Evolutionary conservation across 306 rosid genomes (phyloP), one percentile per base, ranked within the genome.

Genomic region (Datisca glomerata): DNA sequence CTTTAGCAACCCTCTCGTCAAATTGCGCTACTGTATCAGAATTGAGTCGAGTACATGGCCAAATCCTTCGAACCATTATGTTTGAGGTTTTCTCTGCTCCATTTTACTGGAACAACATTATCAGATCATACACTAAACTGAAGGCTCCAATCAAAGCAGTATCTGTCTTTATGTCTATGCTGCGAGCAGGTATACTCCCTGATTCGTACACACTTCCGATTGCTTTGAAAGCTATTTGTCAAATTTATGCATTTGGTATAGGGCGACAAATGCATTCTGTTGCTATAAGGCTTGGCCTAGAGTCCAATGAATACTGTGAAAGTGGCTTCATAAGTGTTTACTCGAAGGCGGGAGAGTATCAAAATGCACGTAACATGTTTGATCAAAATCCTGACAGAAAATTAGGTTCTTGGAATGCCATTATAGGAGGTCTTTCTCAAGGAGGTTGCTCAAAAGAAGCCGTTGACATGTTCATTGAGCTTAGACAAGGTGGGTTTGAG

Each of bases 351-450:
- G 89, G 94, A 2, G 79, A 78, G 37, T 64, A 78, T 39, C 61
- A 23, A 2, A 51, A 64, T 61, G 87, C 94, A 12, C 63, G 56
- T 10, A 71, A 60, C 43, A 4, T 82, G 71, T 78, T 82, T n/a
- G 85, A 72, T 2, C 70, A 72, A 74, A 82, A 74, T 47, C 65
- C 66, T 55, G 66, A 71, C 3, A 64, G 79, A 31, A 78, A 71
- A 71, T 51, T 78, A 45, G 87, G 89, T 38, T 82, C 94, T 64
- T 78, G 94, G 89, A 82, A 82, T 59, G 68, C 85, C 21, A 18
- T 78, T 25, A 78, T 82, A 2, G 69, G 64, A 8, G 89, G 89
- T 1, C 54, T 78, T 48, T 71, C 89, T 8, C 87, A 29, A 29
- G 35, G 35, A 0, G 93, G 87, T 8, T 70, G 57, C 22, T 49